Percentiles rank a stretch among this genome's conserved stretches.
Conservation (phyloP, 2,329 filamentous ascomycete species). For the Penicillium sp. region DNA sequence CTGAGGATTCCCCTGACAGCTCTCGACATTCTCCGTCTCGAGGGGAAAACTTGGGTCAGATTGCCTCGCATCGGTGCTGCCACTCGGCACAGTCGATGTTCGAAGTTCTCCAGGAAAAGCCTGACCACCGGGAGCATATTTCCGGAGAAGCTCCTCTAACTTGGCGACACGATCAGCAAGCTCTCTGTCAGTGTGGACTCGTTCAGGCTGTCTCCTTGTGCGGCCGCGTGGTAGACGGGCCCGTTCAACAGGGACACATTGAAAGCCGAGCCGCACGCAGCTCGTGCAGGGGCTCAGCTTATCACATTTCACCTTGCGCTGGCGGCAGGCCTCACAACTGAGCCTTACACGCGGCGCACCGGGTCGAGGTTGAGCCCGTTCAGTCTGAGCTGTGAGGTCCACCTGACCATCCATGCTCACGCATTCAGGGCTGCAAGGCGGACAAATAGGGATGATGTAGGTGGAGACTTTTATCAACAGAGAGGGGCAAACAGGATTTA, state of each 20-base stretch:
- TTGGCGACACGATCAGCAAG: conserved; percentile 23
- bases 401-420: conserved; percentile 11
- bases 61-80: background rate
- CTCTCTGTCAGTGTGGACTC: conserved; percentile 13
- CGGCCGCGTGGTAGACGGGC: conserved; percentile 32
- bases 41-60: conserved; percentile 1
- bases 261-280: conserved; percentile 22
- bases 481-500: background rate
- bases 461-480: background rate
- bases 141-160: conserved; percentile 22
- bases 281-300: conserved; percentile 32
- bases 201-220: conserved; percentile 17
- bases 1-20: conserved; percentile 4
- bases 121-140: conserved; percentile 12
- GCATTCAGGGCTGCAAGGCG: conserved; percentile 1
- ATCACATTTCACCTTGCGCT: conserved; percentile 34
- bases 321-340: conserved; percentile 30
- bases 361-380: conserved; percentile 11
- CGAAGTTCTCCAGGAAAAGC: background rate
- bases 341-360: conserved; percentile 24
- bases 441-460: background rate
- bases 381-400: conserved; percentile 6
- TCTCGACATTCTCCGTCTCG: conserved; percentile 6
- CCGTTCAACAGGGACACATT: conserved; percentile 30
- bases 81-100: background rate